Base-by-base conservation (phyloP, 306 rosid genomes). In the Rosa chinensis region DNA sequence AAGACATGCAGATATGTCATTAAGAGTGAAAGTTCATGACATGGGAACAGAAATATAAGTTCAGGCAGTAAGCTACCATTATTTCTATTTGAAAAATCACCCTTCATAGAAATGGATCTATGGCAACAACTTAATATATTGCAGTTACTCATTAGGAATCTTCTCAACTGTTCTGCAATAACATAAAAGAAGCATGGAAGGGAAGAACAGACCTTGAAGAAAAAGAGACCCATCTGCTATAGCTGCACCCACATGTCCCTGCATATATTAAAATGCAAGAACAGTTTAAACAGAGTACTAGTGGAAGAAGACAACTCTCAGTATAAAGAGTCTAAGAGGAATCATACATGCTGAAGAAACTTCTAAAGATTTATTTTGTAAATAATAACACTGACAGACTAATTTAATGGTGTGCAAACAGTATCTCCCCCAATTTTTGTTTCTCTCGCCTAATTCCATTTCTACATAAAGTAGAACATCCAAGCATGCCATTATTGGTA, bases 191-290 rank as follows among this genome's bases (percentile, higher is more conserved):
- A 59, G 72, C 45, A 45, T 56, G 66, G 70, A 61, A 53, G 23
- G 69, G 35, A 70, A 43, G 73, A 76, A 74, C 88, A 78, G 73
- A 89, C 97, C 99, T 90, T 84, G 89, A 73, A 92, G 97, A 83
- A 95, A 91, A 86, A 92, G 99, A 83, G 98, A 92, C 66, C 99
- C 99, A 81, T 79, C 90, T 35, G 98, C 98, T 82, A 95, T 83
- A 79, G 98, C 96, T 42, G 98, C 97, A 81, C 96, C 98, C 37
- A 94, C 85, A 84, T 92, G 98, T 39, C 98, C 98, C 98, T 92
- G 81, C 78, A 79, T 28, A 61, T 62, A 67, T 58, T 56, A 40
- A 25, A 85, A 63, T 32, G 44, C 16, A 59, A 44, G 58, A 32
- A 63, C 55, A 69, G 8, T 48, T n/a, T 5, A 50, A 49, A 62